A percentile compares a stretch with the other conserved stretches of the same genome.
phyloP scores from a whole-genome alignment of 2,329 filamentous ascomycete species.

The Aureobasidium sp. region DNA sequence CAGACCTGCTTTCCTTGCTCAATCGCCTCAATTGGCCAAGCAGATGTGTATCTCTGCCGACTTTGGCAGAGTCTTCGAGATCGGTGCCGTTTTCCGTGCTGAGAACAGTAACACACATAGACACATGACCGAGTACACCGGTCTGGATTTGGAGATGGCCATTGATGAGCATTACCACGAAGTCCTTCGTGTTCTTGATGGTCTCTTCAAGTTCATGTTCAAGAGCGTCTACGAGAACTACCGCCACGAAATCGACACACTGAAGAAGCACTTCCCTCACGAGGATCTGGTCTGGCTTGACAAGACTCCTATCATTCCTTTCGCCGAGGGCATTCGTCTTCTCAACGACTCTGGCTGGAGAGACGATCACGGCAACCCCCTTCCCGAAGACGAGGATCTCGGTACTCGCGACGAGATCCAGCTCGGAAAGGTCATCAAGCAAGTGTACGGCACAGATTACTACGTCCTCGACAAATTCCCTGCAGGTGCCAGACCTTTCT shows the following conservation, averaged over 20 bases:
- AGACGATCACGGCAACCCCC: conserved; percentile 64
- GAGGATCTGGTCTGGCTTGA: conserved; percentile 82
- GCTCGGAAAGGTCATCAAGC: conserved; percentile 72
- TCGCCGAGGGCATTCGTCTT: conserved; percentile 70
- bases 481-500: conserved; percentile 74
- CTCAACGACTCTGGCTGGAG: conserved; percentile 69
- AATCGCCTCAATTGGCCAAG: conserved; percentile 86
- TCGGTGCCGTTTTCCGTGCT: conserved; percentile 82
- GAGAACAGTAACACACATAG: conserved; percentile 95
- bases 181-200: conserved; percentile 68
- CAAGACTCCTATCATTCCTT: conserved; percentile 71
- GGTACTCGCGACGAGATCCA: conserved; percentile 80
- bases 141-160: conserved; percentile 86
- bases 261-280: conserved; percentile 79
- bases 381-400: conserved; percentile 69
- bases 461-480: conserved; percentile 95
- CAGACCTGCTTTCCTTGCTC: conserved; percentile 75
- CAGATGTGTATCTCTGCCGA: conserved; percentile 89
- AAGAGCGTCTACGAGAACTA: conserved; percentile 61
- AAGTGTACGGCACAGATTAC: conserved; percentile 83
- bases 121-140: conserved; percentile 90
- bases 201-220: conserved; percentile 72
- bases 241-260: conserved; percentile 63
- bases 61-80: conserved; percentile 81
- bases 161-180: conserved; percentile 87